Evolutionary conservation across 1,284 basidiomycete species (phyloP).

Genomic region (Marasmius fiardii): DNA sequence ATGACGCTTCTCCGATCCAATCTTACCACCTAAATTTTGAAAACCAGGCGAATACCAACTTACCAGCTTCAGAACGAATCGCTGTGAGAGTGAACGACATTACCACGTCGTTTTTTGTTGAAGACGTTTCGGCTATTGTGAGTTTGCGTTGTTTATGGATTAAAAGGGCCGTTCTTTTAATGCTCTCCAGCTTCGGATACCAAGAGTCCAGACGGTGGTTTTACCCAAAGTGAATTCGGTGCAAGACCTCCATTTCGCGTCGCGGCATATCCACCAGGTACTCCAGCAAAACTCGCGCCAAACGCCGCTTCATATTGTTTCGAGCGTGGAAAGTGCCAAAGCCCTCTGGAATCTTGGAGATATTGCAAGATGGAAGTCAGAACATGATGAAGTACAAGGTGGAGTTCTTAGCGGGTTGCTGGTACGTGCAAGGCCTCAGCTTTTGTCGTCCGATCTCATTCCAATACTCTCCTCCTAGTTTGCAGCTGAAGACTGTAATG

Average conservation of each 20-base stretch:
- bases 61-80: conserved; percentile 49
- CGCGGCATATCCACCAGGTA: conserved; percentile 38
- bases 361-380: conserved; percentile 63
- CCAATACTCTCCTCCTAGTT: conserved; percentile 49
- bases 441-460: background rate
- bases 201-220: conserved; percentile 58
- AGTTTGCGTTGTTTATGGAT: conserved; percentile 14
- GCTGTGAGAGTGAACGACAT: conserved; percentile 78
- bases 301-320: conserved; percentile 57
- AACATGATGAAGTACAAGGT: conserved; percentile 40
- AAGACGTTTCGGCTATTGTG: conserved; percentile 71
- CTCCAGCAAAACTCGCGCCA: conserved; percentile 18
- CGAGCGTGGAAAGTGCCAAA: conserved; percentile 79
- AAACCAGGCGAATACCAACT: conserved; percentile 23
- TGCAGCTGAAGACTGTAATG: conserved; percentile 85
- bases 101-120: conserved; percentile 66
- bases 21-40: conserved; percentile 6
- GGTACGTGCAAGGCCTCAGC: conserved; percentile 32
- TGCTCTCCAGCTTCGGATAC: conserved; percentile 36
- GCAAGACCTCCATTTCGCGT: conserved; percentile 62
- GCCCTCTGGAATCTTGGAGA: conserved; percentile 57
- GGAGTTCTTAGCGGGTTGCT: conserved; percentile 53
- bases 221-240: conserved; percentile 78
- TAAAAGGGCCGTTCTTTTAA: background rate
- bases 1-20: background rate